Evolutionary conservation across 805 yeast genomes (phyloP), one percentile per base, ranked within the genome.

Genomic region (Metahyphopichia silvanorum): DNA sequence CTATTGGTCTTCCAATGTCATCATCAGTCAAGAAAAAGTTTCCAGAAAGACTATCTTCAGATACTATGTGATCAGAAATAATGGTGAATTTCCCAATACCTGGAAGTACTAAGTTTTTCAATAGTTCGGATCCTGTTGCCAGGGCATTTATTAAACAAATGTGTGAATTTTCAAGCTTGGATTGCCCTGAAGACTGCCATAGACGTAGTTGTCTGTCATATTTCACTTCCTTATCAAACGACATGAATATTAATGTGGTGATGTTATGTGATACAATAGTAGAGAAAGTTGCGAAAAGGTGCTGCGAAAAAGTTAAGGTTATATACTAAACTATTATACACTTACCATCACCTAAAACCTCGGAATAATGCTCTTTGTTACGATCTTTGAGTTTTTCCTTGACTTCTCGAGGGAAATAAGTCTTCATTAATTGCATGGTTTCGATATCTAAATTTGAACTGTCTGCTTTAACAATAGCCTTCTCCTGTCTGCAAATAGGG

Each of bases 131-230:
- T 1, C 82, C 77, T 0, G 79, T 64, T 0, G 79, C 48, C 1
- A 76, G 64, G 4, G 78, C 77, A 27, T 77, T 75, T 2, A 87
- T 45, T 3, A 87, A 54, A 34, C 87, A 74, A 3, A 88, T 67
- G 34, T 72, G 77, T 0, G 89, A 64, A 2, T 51, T 47, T 20
- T 75, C 75, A 12, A 91, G 63, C 5, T 66, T 62, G 4, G 54
- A 37, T 49, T 91, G 98, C 3, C 97, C 98, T 8, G 69, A 55
- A 0, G 71, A 48, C 1, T 86, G 88, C 98, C 98, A 91, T 11
- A 91, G 61, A 22, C 97, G 72, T 37, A 91, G 61, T 52, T 91
- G 98, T 23, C 98, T 71, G 55, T 89, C 96, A 51, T 86, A 88
- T 39, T 79, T 79, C 30, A 67, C 66, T 46, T 54, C 56, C 34